A percentile compares a stretch with the other conserved stretches of the same genome.
Conservation (phyloP, 2,329 filamentous ascomycete genomes). For the Aspergillus fischeri region DNA sequence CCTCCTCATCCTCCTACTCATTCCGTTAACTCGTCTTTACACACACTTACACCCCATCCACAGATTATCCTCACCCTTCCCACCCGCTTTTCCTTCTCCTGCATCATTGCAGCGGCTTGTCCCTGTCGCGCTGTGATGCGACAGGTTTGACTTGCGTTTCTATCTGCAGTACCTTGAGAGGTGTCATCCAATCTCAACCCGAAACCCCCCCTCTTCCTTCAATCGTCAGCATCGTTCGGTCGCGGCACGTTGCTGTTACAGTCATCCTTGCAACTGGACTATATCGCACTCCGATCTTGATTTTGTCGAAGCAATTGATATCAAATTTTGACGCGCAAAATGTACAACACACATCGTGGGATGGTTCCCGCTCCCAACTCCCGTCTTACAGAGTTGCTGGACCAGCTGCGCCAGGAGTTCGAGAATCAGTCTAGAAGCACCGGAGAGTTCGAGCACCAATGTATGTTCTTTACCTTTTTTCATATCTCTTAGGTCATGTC, state of each 20-base stretch:
- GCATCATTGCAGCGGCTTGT: slow-evolving; percentile 11
- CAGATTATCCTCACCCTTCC: neutral
- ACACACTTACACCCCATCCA: neutral
- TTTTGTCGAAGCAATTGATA: neutral
- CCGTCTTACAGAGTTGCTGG: slow-evolving; percentile 86
- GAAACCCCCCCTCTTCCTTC: neutral
- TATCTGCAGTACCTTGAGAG: slow-evolving; percentile 6
- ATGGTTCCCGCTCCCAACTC: slow-evolving; percentile 67
- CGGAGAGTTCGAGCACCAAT: slow-evolving; percentile 87
- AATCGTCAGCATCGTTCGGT: neutral
- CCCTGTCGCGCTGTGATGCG: slow-evolving; percentile 20
- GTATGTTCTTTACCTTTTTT: slow-evolving; percentile 55
- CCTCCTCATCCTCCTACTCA: no score
- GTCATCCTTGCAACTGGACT: neutral
- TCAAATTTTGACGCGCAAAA: slow-evolving; percentile 36
- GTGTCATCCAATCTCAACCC: neutral
- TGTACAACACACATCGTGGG: slow-evolving; percentile 85
- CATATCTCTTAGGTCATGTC: neutral
- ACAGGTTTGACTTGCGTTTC: slow-evolving; percentile 17
- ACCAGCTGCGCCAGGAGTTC: slow-evolving; percentile 86
- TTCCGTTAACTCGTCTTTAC: no score
- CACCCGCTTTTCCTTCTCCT: slow-evolving; percentile 1
- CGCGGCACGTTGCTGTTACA: slow-evolving; percentile 1
- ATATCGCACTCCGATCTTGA: neutral
- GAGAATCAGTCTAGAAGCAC: slow-evolving; percentile 76